Base-by-base conservation (phyloP, 2,329 filamentous ascomycete genomes). In the Setomelanomma holmii region DNA sequence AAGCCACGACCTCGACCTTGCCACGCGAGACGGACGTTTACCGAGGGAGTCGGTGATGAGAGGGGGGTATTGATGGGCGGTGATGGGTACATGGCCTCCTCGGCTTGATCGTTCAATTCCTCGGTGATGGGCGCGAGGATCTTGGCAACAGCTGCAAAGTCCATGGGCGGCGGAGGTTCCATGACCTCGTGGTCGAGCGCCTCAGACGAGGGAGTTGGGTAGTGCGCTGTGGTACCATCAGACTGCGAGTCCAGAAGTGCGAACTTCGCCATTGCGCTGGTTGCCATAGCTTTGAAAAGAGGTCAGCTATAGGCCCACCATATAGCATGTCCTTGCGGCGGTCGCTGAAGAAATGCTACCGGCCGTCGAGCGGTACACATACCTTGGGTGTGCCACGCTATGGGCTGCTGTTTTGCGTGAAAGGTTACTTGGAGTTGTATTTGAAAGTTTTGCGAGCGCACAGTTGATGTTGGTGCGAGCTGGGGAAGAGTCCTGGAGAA, bases 1-100 rank as follows among this genome's bases (percentile, higher is more conserved):
- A 91, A 84, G 71, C 91, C 87, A 41, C 69, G 66, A 40, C 48
- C 48, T 22, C 69, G 69, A 7, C 48, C 48, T 22, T 69, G 69
- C 5, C 35, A 19, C 8, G 45, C 41, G 35, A 55, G 22, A 5
- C 56, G 58, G 22, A 53, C 55, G 10, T 55, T 27, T 23, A 68
- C 44, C 6, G 68, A 72, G 3, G 63, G 60, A n/a, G 63, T 58
- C 2, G 69, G 71, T 8, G 68, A 70, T 6, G 58, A 19, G 5
- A 49, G 52, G 5, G 69, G 71, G 0, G 69, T 71, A 53, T 72
- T 71, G 51, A 66, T 60, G 5, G 69, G 71, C 12, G 68, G 68
- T 4, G 62, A 67, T 1, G 71, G 71, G 21, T 55, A 67, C 51
- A 60, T 63, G n/a, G 67, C 63, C 12, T 64, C 61, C 6, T 68